Conservation (phyloP, 169 alveolate species). For the Cryptosporidium ubiquitum region DNA sequence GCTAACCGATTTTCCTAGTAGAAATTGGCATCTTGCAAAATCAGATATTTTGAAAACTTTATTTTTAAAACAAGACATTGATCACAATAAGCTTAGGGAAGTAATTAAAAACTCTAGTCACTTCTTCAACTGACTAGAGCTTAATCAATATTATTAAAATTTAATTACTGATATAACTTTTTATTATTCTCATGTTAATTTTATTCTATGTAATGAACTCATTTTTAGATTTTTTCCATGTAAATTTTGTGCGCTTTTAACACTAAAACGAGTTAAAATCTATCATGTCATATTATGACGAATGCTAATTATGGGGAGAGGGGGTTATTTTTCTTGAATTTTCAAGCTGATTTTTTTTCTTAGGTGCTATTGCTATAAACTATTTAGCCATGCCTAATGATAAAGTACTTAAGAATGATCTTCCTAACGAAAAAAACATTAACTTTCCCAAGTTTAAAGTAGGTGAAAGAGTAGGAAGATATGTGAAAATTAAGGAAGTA, state of each 20-base stretch:
- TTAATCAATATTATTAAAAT: not conserved
- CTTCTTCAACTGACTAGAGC: conserved; percentile 14
- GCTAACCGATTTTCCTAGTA: conserved; percentile 54
- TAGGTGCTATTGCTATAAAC: not conserved
- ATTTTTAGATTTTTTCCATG: conserved; percentile 6
- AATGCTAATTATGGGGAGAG: not conserved
- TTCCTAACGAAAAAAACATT: not conserved
- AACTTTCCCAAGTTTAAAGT: conserved; percentile 34
- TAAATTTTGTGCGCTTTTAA: conserved; percentile 9
- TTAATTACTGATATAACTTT: not conserved
- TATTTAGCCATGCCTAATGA: conserved; percentile 16
- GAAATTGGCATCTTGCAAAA: conserved; percentile 64
- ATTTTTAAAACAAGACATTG: conserved; percentile 35
- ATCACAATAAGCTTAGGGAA: conserved; percentile 17
- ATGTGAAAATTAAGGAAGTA: conserved; percentile 56
- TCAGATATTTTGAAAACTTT: conserved; percentile 34
- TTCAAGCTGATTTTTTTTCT: not conserved
- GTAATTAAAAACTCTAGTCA: conserved; percentile 33
- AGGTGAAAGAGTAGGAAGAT: conserved; percentile 58
- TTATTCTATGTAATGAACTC: not conserved
- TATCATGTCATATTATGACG: conserved; percentile 25
- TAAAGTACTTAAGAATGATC: conserved; percentile 13
- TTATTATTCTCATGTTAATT: not conserved
- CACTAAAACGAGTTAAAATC: conserved; percentile 36
- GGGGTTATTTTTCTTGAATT: conserved; percentile 10